Percentiles rank a stretch among this genome's conserved stretches.
These are phyloP conservation scores for Petrea volubilis DNA, from an alignment of 257 asterid genomes.

Conservation along the genomic window DNA sequence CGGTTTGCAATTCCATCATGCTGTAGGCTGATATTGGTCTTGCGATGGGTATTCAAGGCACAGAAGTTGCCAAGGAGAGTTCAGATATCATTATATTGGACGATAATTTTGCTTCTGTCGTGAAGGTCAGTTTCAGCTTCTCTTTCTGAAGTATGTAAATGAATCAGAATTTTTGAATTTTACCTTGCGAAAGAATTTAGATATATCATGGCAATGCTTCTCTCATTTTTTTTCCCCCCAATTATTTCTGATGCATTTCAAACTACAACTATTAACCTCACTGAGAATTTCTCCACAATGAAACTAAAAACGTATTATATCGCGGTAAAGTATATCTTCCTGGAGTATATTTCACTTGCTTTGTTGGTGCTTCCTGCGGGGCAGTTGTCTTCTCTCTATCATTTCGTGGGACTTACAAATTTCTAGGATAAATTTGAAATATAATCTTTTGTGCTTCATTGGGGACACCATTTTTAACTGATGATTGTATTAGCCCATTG, in stretches of 20 bases:
- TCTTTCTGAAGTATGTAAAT: slow-evolving; percentile 2
- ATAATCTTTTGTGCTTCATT: slow-evolving; percentile 9
- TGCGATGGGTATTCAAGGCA: slow-evolving; percentile 98
- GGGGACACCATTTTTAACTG: background rate
- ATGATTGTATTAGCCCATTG: background rate
- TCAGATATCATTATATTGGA: slow-evolving; percentile 95
- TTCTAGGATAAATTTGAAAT: background rate
- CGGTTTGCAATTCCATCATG: slow-evolving; percentile 19
- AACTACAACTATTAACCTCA: background rate
- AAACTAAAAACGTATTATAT: background rate
- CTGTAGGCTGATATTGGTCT: slow-evolving; percentile 95
- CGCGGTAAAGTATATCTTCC: background rate
- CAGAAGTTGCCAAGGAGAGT: slow-evolving; percentile 99
- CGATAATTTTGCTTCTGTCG: slow-evolving; percentile 91
- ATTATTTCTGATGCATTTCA: background rate
- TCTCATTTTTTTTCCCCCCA: background rate
- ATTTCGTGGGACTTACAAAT: background rate
- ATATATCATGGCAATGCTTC: too few species aligned
- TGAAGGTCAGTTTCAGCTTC: slow-evolving; percentile 73
- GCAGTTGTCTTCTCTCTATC: background rate
- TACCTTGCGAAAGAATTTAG: background rate
- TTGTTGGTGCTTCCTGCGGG: background rate
- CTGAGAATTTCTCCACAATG: background rate
- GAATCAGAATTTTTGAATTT: background rate
- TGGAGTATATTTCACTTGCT: background rate